Evolutionary conservation across 768 basidiomycete species (phyloP).

Genomic region (Trametes villosa): DNA sequence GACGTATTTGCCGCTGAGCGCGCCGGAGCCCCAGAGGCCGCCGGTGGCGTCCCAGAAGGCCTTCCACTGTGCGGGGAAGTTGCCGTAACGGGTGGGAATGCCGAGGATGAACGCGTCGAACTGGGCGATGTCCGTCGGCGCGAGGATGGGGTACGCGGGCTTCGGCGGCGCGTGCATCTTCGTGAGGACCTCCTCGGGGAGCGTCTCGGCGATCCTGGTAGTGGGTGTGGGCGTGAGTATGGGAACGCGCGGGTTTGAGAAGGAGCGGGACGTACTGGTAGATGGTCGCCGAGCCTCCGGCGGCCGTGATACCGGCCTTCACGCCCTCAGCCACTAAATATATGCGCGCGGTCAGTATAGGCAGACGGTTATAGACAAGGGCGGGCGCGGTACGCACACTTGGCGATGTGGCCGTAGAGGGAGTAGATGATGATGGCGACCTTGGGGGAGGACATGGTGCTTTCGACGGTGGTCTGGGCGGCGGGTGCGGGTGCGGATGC

Average conservation of each 20-base stretch:
- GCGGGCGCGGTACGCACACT: slow-evolving; percentile 46
- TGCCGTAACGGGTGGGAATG: slow-evolving; percentile 81
- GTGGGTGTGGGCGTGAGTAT: background rate
- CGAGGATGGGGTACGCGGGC: slow-evolving; percentile 71
- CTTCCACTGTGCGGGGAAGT: slow-evolving; percentile 83
- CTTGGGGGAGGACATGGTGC: slow-evolving; percentile 43
- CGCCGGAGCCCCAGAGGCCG: slow-evolving; percentile 60
- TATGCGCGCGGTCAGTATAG: slow-evolving; percentile 5
- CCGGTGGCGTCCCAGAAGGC: slow-evolving; percentile 83
- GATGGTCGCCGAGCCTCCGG: slow-evolving; percentile 51
- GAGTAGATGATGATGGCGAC: slow-evolving; percentile 78
- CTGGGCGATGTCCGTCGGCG: slow-evolving; percentile 54
- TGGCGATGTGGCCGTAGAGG: slow-evolving; percentile 75
- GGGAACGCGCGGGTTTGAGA: background rate
- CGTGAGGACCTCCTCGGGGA: slow-evolving; percentile 64
- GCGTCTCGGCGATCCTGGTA: slow-evolving; percentile 76
- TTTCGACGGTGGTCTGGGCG: slow-evolving; percentile 7
- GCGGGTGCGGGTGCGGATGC: slow-evolving; percentile 12
- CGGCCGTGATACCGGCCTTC: slow-evolving; percentile 45
- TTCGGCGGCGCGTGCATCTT: slow-evolving; percentile 77
- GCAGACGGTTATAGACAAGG: background rate
- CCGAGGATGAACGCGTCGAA: slow-evolving; percentile 83
- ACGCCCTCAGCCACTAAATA: slow-evolving; percentile 61
- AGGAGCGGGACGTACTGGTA: slow-evolving; percentile 43
- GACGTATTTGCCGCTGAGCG: slow-evolving; percentile 75